Evolutionary conservation across 2,329 filamentous ascomycete species (phyloP), one percentile per base, ranked within the genome.

Genomic region (Trichoderma cornu-damae): DNA sequence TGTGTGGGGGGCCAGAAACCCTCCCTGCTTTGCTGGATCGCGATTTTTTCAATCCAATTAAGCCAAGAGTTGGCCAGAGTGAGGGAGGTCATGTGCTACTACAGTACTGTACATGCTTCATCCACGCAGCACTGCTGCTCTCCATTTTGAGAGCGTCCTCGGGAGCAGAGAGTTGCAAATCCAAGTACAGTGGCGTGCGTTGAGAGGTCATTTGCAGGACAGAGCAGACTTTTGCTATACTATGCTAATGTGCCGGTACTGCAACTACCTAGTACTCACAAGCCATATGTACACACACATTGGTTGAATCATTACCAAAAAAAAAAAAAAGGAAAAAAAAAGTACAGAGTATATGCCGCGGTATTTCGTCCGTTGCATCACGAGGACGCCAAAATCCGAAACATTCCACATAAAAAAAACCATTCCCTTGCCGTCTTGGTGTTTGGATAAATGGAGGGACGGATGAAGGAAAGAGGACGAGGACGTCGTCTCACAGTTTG

Each of bases 401-500:
- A 47, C 51, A 55, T 28, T 12, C 34, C 18, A 22, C 18, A 12
- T 18, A 42, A 51, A 22, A 12, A 26, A 42, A 51, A 22, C 3
- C 26, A 26, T 59, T 48, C 50, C 34, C 35, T 20, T 18, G 32
- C 18, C 8, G 37, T 44, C 40, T 14, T 43, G 24, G 54, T 37
- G 37, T 28, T n/a, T 34, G 9, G 37, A 16, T 16, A 18, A 26
- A 34, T 4, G 37, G 14, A 34, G n/a, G n/a, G n/a, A n/a, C n/a
- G n/a, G n/a, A n/a, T n/a, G n/a, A n/a, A n/a, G n/a, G 30, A 9
- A 12, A n/a, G 18, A 28, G 28, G 32, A 30, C 51, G 37, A 5
- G 6, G 24, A 6, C 16, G 11, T 18, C 11, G n/a, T 44, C 7
- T 72, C 70, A 86, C 63, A 86, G 64, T 69, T 84, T 85, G 67